Percentiles rank a stretch among this genome's conserved stretches.
phyloP scores from a whole-genome alignment of 2,329 filamentous ascomycete species.

The Venturia pyrina region DNA sequence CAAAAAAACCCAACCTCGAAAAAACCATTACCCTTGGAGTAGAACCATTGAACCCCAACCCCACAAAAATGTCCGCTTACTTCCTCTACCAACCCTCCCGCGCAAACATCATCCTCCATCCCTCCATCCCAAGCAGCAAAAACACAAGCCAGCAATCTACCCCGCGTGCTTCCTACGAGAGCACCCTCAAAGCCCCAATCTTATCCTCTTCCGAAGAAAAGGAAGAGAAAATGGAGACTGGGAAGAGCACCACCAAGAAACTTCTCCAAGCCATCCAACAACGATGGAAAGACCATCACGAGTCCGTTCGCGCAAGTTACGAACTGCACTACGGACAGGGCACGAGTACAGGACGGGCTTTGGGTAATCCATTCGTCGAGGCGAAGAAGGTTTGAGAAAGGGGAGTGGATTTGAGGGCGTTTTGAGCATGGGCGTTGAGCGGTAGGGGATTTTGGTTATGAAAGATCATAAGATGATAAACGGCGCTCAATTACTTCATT shows the following conservation, averaged over 20 bases:
- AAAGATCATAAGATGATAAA: neutral
- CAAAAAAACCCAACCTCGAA: too few relatives aligned
- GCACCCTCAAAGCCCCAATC: neutral
- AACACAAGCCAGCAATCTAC: neutral
- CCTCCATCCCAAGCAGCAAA: neutral
- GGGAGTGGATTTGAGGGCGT: neutral
- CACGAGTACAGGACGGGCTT: neutral
- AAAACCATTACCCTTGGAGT: neutral
- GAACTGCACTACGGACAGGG: constrained; percentile 17
- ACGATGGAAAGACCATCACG: constrained; percentile 21
- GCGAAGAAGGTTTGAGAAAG: neutral
- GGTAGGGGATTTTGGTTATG: neutral
- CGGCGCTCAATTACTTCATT: neutral
- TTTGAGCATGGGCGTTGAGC: neutral
- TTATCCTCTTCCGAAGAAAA: neutral
- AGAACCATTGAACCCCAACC: neutral
- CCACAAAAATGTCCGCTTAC: constrained; percentile 3
- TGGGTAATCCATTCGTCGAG: neutral
- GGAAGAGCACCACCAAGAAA: constrained; percentile 7
- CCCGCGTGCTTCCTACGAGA: neutral
- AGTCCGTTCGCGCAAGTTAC: constrained; percentile 18
- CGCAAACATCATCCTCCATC: neutral
- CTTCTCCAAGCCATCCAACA: constrained; percentile 18
- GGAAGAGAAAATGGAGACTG: neutral
- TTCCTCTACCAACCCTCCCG: neutral